phyloP scores from a whole-genome alignment of 2,329 filamentous ascomycete genomes.

The Diaporthe citri region DNA sequence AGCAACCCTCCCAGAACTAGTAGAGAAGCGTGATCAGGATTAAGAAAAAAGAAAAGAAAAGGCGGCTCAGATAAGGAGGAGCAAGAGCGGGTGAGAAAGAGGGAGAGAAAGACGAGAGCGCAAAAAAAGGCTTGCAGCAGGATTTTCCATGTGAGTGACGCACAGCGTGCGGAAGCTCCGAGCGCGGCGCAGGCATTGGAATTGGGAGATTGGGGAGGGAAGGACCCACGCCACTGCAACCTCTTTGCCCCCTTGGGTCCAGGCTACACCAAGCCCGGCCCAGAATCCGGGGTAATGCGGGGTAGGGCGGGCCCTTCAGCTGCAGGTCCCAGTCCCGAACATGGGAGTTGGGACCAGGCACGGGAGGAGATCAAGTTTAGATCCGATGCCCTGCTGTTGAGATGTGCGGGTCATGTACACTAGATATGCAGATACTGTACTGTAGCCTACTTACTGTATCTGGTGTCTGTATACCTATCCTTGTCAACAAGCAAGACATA shows the following conservation, averaged over 20 bases:
- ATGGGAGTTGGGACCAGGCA: background rate
- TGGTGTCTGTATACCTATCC: too few species aligned
- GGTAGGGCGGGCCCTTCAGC: slow-evolving; percentile 6
- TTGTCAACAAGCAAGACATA: background rate
- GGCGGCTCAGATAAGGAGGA: background rate
- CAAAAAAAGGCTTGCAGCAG: slow-evolving; percentile 31
- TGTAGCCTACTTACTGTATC: background rate
- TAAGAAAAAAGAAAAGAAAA: background rate
- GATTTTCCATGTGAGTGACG: slow-evolving; percentile 39
- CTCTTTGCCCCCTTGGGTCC: background rate
- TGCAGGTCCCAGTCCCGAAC: slow-evolving; percentile 22
- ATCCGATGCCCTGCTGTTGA: background rate
- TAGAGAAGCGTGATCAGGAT: background rate
- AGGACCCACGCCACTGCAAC: slow-evolving; percentile 23
- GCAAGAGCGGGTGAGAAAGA: background rate
- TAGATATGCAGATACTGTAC: background rate
- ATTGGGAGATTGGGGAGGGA: background rate
- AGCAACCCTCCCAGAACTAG: background rate
- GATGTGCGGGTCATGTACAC: background rate
- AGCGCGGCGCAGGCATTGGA: background rate
- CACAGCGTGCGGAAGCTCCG: slow-evolving; percentile 19
- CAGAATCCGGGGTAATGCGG: slow-evolving; percentile 35
- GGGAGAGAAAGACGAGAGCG: background rate
- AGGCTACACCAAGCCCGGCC: background rate
- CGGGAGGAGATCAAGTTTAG: background rate